phyloP scores from a whole-genome alignment of 805 yeast genomes.

The Lipomyces mesembrius region DNA sequence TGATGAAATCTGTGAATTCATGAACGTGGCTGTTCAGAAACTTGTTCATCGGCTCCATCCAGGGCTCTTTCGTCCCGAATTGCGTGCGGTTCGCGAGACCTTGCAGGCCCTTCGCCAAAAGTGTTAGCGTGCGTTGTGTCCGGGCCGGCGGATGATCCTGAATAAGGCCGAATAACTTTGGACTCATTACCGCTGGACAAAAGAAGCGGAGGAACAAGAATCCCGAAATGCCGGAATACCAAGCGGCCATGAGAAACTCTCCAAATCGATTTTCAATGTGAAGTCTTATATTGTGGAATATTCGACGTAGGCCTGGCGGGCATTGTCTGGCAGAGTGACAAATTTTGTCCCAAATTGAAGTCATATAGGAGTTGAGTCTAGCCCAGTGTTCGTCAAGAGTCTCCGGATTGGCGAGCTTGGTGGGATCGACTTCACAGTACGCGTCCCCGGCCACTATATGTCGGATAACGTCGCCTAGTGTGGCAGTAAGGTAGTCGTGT shows the following conservation, averaged over 20 bases:
- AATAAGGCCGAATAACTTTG: conserved; percentile 78
- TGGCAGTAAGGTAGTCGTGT: conserved; percentile 71
- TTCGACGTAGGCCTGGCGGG: conserved; percentile 67
- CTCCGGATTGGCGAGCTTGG: conserved; percentile 51
- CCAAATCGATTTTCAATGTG: conserved; percentile 53
- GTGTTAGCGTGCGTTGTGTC: conserved; percentile 75
- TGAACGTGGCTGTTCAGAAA: conserved; percentile 63
- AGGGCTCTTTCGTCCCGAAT: conserved; percentile 85
- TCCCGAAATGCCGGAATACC: conserved; percentile 75
- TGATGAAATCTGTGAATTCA: conserved; percentile 71
- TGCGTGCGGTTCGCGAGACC: conserved; percentile 75
- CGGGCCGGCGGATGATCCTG: conserved; percentile 71
- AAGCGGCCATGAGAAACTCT: conserved; percentile 45
- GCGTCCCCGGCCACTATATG: conserved; percentile 56
- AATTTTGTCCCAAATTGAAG: conserved; percentile 65
- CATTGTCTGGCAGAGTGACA: conserved; percentile 71
- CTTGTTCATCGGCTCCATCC: conserved; percentile 68
- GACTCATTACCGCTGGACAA: conserved; percentile 91
- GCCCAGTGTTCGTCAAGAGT: conserved; percentile 40
- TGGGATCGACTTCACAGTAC: conserved; percentile 82
- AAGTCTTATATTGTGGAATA: conserved; percentile 64
- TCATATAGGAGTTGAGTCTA: conserved; percentile 37
- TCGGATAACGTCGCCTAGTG: conserved; percentile 70
- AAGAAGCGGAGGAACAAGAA: conserved; percentile 81
- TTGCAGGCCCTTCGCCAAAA: conserved; percentile 78